Evolutionary conservation across 805 yeast genomes (phyloP).

Genomic region (Debaryomyces castellii): DNA sequence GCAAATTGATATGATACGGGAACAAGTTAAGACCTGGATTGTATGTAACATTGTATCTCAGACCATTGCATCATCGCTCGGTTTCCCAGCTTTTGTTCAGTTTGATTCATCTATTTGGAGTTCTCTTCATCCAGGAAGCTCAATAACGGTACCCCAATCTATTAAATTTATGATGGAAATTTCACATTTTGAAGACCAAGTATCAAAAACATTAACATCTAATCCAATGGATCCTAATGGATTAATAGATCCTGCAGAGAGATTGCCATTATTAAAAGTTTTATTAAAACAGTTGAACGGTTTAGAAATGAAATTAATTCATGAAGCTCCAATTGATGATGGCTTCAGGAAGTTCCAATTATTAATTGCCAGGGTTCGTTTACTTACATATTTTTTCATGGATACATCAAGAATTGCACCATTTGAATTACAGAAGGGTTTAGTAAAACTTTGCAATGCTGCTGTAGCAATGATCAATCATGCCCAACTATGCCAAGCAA

Average conservation of each 20-base stretch:
- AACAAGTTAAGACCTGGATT: slow-evolving; percentile 91
- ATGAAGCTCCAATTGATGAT: slow-evolving; percentile 48
- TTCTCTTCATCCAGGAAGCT: slow-evolving; percentile 49
- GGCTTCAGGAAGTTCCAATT: slow-evolving; percentile 69
- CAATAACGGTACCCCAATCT: slow-evolving; percentile 49
- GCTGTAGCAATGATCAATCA: slow-evolving; percentile 71
- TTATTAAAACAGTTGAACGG: slow-evolving; percentile 73
- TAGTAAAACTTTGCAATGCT: slow-evolving; percentile 77
- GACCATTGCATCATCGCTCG: slow-evolving; percentile 86
- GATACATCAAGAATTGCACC: slow-evolving; percentile 53
- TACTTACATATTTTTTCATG: slow-evolving; percentile 77
- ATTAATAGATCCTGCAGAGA: slow-evolving; percentile 63
- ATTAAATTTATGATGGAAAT: slow-evolving; percentile 78
- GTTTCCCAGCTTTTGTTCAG: slow-evolving; percentile 89
- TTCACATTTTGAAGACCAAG: slow-evolving; percentile 83
- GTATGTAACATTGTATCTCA: slow-evolving; percentile 89
- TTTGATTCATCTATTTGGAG: slow-evolving; percentile 70
- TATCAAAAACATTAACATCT: slow-evolving; percentile 71
- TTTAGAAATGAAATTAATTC: slow-evolving; percentile 55
- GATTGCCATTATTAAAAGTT: slow-evolving; percentile 71
- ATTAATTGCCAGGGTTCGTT: slow-evolving; percentile 74
- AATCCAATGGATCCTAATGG: slow-evolving; percentile 68
- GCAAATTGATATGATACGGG: slow-evolving; percentile 52
- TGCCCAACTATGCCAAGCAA: slow-evolving; percentile 57
- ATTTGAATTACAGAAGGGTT: slow-evolving; percentile 69